Evolutionary conservation across 78 protist species (phyloP).

Genomic region (Anaeramoeba flamelloides): DNA sequence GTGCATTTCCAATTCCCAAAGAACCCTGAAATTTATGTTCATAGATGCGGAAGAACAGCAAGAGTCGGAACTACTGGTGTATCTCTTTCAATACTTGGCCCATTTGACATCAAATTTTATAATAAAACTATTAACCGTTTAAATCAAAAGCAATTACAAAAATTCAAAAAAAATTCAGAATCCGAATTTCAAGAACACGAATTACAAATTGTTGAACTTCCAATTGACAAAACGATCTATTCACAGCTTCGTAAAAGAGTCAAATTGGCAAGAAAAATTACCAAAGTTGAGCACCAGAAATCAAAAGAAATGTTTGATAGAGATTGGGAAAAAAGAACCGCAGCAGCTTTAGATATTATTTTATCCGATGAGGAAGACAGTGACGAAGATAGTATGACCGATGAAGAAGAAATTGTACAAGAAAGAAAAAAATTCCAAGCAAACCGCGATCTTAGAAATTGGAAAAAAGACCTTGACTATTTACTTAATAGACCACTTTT

Average conservation of each 20-base stretch:
- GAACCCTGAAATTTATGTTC: not conserved
- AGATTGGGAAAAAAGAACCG: not conserved
- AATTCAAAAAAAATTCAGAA: too few relatives aligned
- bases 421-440: too few relatives aligned
- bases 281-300: not conserved
- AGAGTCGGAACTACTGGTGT: not conserved
- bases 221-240: not conserved
- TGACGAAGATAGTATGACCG: too few relatives aligned
- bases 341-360: not conserved
- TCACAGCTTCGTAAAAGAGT: not conserved
- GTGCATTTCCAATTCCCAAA: not conserved
- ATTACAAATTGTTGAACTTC: too few relatives aligned
- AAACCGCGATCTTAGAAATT: too few relatives aligned
- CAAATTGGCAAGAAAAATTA: not conserved
- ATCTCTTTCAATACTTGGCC: not conserved
- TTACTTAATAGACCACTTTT: too few relatives aligned
- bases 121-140: not conserved
- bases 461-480: too few relatives aligned
- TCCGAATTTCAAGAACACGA: too few relatives aligned
- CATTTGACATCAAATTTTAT: not conserved
- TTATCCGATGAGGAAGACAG: not conserved
- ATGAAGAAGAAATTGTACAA: too few relatives aligned
- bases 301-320: not conserved
- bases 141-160: not conserved
- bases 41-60: conserved; percentile 3